A percentile compares a stretch with the other conserved stretches of the same genome.
phyloP scores from a whole-genome alignment of 176 grass and related monocot species.

The Urochloa ruziziensis region DNA sequence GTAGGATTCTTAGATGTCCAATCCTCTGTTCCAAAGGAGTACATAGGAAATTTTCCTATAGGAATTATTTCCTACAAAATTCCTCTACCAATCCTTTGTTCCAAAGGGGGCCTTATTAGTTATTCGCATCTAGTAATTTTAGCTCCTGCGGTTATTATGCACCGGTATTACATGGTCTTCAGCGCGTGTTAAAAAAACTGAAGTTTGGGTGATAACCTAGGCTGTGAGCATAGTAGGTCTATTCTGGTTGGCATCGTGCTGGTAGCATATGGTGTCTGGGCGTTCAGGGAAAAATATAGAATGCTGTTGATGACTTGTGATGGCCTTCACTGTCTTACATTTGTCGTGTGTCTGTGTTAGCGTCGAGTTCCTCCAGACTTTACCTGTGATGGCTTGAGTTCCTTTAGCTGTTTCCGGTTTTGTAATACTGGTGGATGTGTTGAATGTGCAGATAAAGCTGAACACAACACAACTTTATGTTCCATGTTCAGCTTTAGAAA shows the following conservation, averaged over 20 bases:
- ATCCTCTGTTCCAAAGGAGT: too few species aligned
- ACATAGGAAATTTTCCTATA: too few species aligned
- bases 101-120: background rate
- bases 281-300: background rate
- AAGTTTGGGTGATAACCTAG: background rate
- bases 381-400: too few species aligned
- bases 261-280: background rate
- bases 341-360: background rate
- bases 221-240: background rate
- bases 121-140: background rate
- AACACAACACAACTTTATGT: background rate
- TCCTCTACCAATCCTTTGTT: too few species aligned
- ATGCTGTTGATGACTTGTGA: background rate
- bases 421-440: background rate
- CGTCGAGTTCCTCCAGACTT: background rate
- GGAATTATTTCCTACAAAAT: too few species aligned
- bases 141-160: background rate
- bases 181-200: background rate
- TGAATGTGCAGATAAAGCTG: background rate
- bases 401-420: background rate
- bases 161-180: too few species aligned
- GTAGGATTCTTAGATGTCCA: too few species aligned
- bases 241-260: background rate
- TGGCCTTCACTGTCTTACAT: background rate
- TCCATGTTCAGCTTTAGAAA: background rate